Conservation (phyloP, 1,284 basidiomycete species). For the Moesziomyces sp. region DNA sequence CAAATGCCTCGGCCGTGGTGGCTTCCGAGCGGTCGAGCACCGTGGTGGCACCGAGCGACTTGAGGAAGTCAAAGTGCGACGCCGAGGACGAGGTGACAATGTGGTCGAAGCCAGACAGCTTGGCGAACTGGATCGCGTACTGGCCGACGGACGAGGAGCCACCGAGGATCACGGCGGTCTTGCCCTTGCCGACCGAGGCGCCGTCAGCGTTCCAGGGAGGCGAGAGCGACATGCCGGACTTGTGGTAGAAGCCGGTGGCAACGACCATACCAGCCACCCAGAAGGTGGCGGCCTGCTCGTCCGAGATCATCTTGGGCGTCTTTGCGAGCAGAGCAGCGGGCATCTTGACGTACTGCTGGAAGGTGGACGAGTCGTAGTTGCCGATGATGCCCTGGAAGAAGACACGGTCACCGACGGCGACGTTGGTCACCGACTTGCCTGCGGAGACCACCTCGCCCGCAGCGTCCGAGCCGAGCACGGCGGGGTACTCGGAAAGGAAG, state of each 20-base stretch:
- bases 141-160: conserved; percentile 53
- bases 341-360: conserved; percentile 55
- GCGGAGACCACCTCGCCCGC: conserved; percentile 45
- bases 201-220: conserved; percentile 54
- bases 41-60: conserved; percentile 41
- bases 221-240: conserved; percentile 18
- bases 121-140: conserved; percentile 58
- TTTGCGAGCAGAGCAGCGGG: conserved; percentile 41
- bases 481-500: conserved; percentile 42
- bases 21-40: conserved; percentile 40
- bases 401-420: conserved; percentile 50
- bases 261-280: conserved; percentile 46
- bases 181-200: conserved; percentile 34
- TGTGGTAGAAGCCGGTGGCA: conserved; percentile 48
- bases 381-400: conserved; percentile 61
- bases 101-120: conserved; percentile 46
- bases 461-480: conserved; percentile 53
- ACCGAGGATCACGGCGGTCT: conserved; percentile 54
- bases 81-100: conserved; percentile 51
- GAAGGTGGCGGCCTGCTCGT: conserved; percentile 55
- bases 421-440: conserved; percentile 28
- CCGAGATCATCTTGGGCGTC: conserved; percentile 47
- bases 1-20: conserved; percentile 22
- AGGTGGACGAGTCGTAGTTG: conserved; percentile 41
- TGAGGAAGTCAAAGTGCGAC: conserved; percentile 41